These are phyloP conservation scores for Ajuga chamaepitys DNA, from an alignment of 257 asterid genomes.

Conservation along the genomic window DNA sequence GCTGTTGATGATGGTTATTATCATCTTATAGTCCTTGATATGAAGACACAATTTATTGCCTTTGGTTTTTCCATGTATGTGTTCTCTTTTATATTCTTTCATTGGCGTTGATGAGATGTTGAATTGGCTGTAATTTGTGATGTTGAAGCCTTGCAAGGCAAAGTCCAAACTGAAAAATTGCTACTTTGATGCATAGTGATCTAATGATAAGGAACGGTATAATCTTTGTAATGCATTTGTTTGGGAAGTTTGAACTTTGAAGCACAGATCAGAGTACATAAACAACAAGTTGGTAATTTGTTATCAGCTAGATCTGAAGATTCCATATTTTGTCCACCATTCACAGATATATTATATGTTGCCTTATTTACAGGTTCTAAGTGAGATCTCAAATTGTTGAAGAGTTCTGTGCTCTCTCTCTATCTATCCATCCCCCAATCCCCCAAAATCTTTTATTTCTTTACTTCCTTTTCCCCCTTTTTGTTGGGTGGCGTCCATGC, in stretches of 20 bases:
- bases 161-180: not conserved
- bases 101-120: not conserved
- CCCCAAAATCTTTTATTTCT: too few relatives aligned
- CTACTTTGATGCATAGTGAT: conserved; percentile 1
- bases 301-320: not conserved
- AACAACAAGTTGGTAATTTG: not conserved
- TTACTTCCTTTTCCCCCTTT: too few relatives aligned
- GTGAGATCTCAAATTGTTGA: not conserved
- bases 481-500: not conserved
- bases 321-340: not conserved
- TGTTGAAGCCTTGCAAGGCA: not conserved
- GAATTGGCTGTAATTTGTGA: not conserved
- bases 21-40: too few relatives aligned
- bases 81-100: not conserved
- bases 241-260: not conserved
- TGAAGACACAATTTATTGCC: not conserved
- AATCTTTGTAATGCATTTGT: not conserved
- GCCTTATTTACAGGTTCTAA: not conserved
- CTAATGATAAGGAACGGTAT: not conserved
- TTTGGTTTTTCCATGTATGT: not conserved
- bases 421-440: not conserved
- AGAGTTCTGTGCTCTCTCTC: not conserved
- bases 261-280: not conserved
- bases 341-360: not conserved
- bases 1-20: not conserved